A percentile compares a stretch with the other conserved stretches of the same genome.
Evolutionary conservation across 768 basidiomycete species (phyloP).

Genomic region (Gymnopilus dilepis): DNA sequence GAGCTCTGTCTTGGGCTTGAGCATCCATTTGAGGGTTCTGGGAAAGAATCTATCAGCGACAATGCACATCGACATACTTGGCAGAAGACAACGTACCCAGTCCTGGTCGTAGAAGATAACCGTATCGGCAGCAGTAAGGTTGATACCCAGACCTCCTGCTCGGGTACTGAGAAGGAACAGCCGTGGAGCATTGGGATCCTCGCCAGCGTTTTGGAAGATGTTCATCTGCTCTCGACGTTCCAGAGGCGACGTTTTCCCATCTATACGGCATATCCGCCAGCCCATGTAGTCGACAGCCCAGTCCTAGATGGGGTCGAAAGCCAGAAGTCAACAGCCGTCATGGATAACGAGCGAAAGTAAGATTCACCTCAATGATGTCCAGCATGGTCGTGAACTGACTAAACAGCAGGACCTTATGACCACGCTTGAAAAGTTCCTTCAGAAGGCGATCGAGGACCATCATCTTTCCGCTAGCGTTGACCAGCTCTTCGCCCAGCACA

Average conservation of each 20-base stretch:
- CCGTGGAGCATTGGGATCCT: constrained; percentile 63
- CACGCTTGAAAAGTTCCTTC: constrained; percentile 75
- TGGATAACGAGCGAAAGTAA: background rate
- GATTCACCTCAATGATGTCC: constrained; percentile 84
- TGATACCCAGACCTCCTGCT: constrained; percentile 82
- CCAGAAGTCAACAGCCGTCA: background rate
- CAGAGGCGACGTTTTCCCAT: constrained; percentile 82
- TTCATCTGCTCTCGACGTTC: constrained; percentile 88
- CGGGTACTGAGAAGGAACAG: constrained; percentile 84
- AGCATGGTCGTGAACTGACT: constrained; percentile 98
- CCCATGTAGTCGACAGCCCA: constrained; percentile 89
- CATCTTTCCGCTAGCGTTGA: constrained; percentile 95
- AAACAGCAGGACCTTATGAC: constrained; percentile 86
- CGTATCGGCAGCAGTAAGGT: constrained; percentile 83
- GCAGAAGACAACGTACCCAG: constrained; percentile 60
- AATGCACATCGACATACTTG: background rate
- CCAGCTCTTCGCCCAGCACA: constrained; percentile 77
- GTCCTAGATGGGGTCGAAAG: constrained; percentile 58
- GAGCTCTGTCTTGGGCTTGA: constrained; percentile 95
- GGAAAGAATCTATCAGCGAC: background rate
- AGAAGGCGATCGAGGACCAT: constrained; percentile 91
- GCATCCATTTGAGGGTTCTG: constrained; percentile 96
- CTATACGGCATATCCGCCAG: constrained; percentile 89
- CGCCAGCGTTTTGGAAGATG: constrained; percentile 76
- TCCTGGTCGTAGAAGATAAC: constrained; percentile 95